A percentile compares a stretch with the other conserved stretches of the same genome.
Evolutionary conservation across 2,329 filamentous ascomycete genomes (phyloP).

Genomic region (Aspergillus sp.): DNA sequence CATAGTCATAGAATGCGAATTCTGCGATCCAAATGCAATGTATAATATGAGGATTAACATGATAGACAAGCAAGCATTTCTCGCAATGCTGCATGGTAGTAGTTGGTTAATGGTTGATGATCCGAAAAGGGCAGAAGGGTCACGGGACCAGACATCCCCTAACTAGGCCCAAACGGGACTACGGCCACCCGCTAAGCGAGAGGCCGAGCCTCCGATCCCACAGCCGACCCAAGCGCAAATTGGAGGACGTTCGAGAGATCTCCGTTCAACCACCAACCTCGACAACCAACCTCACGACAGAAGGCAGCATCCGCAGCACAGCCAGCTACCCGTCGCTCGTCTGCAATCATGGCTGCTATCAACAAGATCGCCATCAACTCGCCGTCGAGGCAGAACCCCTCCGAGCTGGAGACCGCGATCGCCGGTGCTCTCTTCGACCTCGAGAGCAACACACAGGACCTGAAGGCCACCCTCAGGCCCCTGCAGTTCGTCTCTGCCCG

Average conservation of each 20-base stretch:
- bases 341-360: slow-evolving; percentile 70
- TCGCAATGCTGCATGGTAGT: no score
- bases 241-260: slow-evolving; percentile 20
- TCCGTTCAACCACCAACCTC: slow-evolving; percentile 33
- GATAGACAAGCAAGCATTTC: no score
- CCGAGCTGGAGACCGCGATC: slow-evolving; percentile 96
- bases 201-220: slow-evolving; percentile 31
- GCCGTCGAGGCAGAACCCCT: slow-evolving; percentile 92
- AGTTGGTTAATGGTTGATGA: neutral
- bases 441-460: slow-evolving; percentile 98
- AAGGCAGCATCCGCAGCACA: slow-evolving; percentile 37
- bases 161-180: slow-evolving; percentile 28
- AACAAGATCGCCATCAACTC: slow-evolving; percentile 99
- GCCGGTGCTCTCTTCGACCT: slow-evolving; percentile 97
- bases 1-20: neutral
- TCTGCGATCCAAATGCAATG: neutral
- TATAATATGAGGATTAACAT: neutral
- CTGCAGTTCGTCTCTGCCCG: slow-evolving; percentile 98
- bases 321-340: slow-evolving; percentile 42
- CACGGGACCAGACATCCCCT: slow-evolving; percentile 34
- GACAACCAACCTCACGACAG: slow-evolving; percentile 30
- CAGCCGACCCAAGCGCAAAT: slow-evolving; percentile 24
- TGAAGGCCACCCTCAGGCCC: slow-evolving; percentile 93
- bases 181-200: slow-evolving; percentile 37
- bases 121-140: slow-evolving; percentile 25